Evolutionary conservation across 2,329 filamentous ascomycete genomes (phyloP).

Genomic region (Venturia pyrina): DNA sequence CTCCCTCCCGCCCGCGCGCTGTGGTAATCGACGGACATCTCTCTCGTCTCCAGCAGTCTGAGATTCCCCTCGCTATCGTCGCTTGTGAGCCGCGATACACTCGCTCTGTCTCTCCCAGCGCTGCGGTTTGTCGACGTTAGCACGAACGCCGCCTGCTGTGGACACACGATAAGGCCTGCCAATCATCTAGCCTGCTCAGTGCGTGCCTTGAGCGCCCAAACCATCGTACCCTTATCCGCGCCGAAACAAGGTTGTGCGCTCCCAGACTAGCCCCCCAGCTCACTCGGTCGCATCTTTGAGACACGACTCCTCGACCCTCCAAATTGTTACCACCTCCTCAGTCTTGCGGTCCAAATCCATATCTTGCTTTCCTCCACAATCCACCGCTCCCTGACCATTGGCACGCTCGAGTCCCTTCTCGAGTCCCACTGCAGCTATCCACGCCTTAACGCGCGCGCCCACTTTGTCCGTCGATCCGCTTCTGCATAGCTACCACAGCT

Average conservation of each 20-base stretch:
- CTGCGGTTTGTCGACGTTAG: background rate
- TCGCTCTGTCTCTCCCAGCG: background rate
- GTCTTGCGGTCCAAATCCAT: background rate
- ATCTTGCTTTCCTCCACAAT: background rate
- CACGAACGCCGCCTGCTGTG: background rate
- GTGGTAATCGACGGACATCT: too few species aligned
- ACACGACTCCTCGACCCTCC: slow-evolving; percentile 2
- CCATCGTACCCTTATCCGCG: background rate
- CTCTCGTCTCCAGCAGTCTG: too few species aligned
- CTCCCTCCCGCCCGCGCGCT: background rate
- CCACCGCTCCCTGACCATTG: background rate
- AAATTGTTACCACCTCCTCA: slow-evolving; percentile 8
- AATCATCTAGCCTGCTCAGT: background rate
- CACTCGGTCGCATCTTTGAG: background rate
- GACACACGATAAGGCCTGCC: slow-evolving; percentile 2
- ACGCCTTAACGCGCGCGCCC: background rate
- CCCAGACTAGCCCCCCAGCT: slow-evolving; percentile 3
- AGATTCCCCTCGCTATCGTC: background rate
- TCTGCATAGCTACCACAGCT: background rate
- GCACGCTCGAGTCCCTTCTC: background rate
- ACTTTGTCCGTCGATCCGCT: background rate
- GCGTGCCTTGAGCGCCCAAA: background rate
- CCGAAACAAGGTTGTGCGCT: slow-evolving; percentile 4
- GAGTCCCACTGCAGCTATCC: background rate
- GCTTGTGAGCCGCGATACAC: background rate